phyloP scores from a whole-genome alignment of 805 yeast species.

The Monosporozyma unispora region DNA sequence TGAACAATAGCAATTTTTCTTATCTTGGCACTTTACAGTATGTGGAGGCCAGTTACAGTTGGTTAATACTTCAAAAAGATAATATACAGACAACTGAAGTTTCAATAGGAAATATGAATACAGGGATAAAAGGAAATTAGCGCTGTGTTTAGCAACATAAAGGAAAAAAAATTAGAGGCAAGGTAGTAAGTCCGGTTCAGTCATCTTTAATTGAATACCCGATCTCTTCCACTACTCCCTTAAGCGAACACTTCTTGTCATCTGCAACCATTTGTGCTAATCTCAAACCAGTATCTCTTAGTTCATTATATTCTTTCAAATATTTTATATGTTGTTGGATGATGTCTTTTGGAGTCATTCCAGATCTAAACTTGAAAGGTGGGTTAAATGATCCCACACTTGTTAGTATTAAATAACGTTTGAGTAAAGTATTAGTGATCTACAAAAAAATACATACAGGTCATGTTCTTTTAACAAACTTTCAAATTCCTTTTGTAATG shows the following conservation, averaged over 20 bases:
- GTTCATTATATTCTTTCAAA: slow-evolving; percentile 51
- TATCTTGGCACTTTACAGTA: no score
- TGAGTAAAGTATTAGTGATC: not conserved
- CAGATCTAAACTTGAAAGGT: not conserved
- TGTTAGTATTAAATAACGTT: not conserved
- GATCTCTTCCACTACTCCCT: slow-evolving; percentile 46
- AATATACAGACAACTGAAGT: no score
- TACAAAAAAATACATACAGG: slow-evolving; percentile 1
- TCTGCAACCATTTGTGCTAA: slow-evolving; percentile 53
- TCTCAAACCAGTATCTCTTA: slow-evolving; percentile 52
- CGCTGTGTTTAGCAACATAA: no score
- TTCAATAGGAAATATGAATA: no score
- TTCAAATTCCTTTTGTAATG: not conserved
- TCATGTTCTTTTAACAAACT: not conserved
- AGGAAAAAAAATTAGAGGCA: no score
- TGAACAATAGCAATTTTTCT: no score
- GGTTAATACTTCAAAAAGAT: no score
- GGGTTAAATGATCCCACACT: no score
- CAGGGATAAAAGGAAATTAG: no score
- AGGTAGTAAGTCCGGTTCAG: not conserved
- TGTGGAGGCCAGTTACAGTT: no score
- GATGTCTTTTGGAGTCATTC: slow-evolving; percentile 33
- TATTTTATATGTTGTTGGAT: slow-evolving; percentile 44
- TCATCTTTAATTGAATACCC: slow-evolving; percentile 27
- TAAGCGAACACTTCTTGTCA: slow-evolving; percentile 39